A percentile compares a stretch with the other conserved stretches of the same genome.
Evolutionary conservation across 2,329 filamentous ascomycete genomes (phyloP).

Genomic region (Fusarium nematophilum): DNA sequence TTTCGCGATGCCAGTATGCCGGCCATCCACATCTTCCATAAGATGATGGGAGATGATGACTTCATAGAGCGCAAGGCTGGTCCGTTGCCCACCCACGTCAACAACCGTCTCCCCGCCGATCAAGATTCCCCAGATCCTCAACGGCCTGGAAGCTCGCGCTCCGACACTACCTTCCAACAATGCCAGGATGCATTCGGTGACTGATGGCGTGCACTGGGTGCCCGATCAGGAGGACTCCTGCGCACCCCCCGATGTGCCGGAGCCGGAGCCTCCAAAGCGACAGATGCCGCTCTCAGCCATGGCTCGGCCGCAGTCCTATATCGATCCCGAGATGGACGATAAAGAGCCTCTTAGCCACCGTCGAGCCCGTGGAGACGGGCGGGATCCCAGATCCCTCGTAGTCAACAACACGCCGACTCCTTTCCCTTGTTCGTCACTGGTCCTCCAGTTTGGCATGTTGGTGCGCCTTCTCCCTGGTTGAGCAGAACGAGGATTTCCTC

Average conservation of each 20-base stretch:
- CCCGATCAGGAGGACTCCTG: slow-evolving; percentile 57
- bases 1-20: slow-evolving; percentile 48
- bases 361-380: slow-evolving; percentile 78
- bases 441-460: too few species aligned
- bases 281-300: slow-evolving; percentile 41
- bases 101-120: slow-evolving; percentile 21
- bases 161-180: slow-evolving; percentile 72
- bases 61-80: slow-evolving; percentile 29
- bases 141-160: slow-evolving; percentile 61
- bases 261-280: slow-evolving; percentile 39
- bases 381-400: slow-evolving; percentile 58
- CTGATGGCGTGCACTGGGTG: slow-evolving; percentile 79
- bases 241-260: slow-evolving; percentile 27
- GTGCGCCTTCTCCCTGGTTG: too few species aligned
- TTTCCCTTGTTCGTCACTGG: too few species aligned
- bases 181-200: slow-evolving; percentile 78
- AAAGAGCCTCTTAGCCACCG: slow-evolving; percentile 87
- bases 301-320: slow-evolving; percentile 66
- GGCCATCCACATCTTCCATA: slow-evolving; percentile 48
- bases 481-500: too few species aligned
- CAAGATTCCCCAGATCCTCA: slow-evolving; percentile 33
- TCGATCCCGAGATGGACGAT: slow-evolving; percentile 83
- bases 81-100: slow-evolving; percentile 15
- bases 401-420: slow-evolving; percentile 54
- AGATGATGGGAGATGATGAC: slow-evolving; percentile 47